Conservation (phyloP, 495 filamentous ascomycete species). For the Penicillium paradoxum region DNA sequence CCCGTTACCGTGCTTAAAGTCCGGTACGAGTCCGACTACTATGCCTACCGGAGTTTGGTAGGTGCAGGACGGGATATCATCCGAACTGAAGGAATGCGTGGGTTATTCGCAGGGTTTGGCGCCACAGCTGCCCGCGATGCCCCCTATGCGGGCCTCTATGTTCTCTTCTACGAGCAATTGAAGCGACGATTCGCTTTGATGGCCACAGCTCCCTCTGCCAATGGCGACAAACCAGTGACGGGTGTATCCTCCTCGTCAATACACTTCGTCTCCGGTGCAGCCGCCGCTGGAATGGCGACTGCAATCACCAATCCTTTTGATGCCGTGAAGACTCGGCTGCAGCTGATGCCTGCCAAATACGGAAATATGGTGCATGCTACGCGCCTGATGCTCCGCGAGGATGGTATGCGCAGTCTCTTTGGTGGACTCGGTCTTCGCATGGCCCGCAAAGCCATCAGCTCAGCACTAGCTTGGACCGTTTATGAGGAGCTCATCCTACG, state of each 20-base stretch:
- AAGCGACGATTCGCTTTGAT: slow-evolving; percentile 60
- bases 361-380: slow-evolving; percentile 77
- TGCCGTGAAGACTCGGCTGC: slow-evolving; percentile 89
- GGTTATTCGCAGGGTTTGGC: slow-evolving; percentile 90
- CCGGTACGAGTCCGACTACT: slow-evolving; percentile 82
- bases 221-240: slow-evolving; percentile 13
- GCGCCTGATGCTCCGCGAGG: slow-evolving; percentile 70
- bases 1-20: slow-evolving; percentile 96
- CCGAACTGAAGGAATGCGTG: slow-evolving; percentile 65
- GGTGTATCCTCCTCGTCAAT: slow-evolving; percentile 57
- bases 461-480: slow-evolving; percentile 89
- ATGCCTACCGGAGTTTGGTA: slow-evolving; percentile 73
- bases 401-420: slow-evolving; percentile 76
- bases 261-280: slow-evolving; percentile 75
- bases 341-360: slow-evolving; percentile 81
- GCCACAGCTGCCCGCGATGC: slow-evolving; percentile 92
- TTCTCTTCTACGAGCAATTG: slow-evolving; percentile 86
- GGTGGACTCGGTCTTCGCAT: slow-evolving; percentile 85
- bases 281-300: slow-evolving; percentile 77
- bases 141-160: slow-evolving; percentile 91
- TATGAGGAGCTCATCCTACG: slow-evolving; percentile 88
- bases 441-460: slow-evolving; percentile 84
- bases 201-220: slow-evolving; percentile 3
- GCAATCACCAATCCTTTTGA: slow-evolving; percentile 94
- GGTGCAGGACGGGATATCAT: slow-evolving; percentile 72